phyloP scores from a whole-genome alignment of 2,329 filamentous ascomycete genomes.

The Bipolaris victoriae region DNA sequence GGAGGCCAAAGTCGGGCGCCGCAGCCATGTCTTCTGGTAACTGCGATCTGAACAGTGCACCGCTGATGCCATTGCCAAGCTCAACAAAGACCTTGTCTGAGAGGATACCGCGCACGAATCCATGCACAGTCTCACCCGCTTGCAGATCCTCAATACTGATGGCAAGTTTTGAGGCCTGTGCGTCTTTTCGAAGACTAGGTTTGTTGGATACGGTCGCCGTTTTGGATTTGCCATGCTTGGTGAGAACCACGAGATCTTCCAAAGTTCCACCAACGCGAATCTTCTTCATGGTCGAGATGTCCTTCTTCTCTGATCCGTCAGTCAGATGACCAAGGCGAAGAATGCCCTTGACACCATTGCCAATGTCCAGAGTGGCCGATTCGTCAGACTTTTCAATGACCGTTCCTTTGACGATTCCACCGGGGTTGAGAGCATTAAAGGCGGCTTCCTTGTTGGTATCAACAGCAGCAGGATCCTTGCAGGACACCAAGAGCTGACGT shows the following conservation, averaged over 20 bases:
- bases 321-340: constrained; percentile 80
- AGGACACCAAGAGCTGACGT: constrained; percentile 82
- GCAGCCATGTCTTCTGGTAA: constrained; percentile 72
- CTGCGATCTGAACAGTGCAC: constrained; percentile 79
- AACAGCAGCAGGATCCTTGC: constrained; percentile 84
- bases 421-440: constrained; percentile 74
- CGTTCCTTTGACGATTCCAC: constrained; percentile 76
- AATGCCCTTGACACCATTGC: constrained; percentile 75
- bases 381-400: constrained; percentile 58
- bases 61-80: constrained; percentile 78
- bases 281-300: constrained; percentile 75
- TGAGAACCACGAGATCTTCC: constrained; percentile 81
- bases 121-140: constrained; percentile 71
- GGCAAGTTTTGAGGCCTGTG: constrained; percentile 74
- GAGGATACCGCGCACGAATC: constrained; percentile 86
- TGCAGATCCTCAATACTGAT: constrained; percentile 72
- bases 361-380: constrained; percentile 71
- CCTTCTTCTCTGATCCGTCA: constrained; percentile 83
- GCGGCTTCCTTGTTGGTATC: constrained; percentile 76
- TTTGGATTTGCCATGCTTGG: constrained; percentile 79
- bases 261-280: constrained; percentile 85
- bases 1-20: constrained; percentile 77
- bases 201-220: constrained; percentile 82
- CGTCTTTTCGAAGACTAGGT: constrained; percentile 77
- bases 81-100: constrained; percentile 84